These are phyloP conservation scores for Gracilaria vermiculophylla DNA, from an alignment of 23 red algal species.

Conservation along the genomic window DNA sequence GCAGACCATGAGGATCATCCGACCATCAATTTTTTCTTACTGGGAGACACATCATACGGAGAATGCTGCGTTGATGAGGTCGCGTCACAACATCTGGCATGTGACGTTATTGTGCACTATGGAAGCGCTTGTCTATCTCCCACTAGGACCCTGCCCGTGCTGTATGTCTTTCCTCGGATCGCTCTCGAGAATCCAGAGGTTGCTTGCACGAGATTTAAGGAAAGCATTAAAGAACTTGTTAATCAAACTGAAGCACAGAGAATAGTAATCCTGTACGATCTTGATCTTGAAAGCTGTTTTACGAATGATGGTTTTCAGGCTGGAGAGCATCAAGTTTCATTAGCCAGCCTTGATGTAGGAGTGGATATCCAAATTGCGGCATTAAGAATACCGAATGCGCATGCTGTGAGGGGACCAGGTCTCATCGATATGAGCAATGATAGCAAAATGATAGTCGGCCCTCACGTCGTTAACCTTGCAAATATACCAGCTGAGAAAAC, in stretches of 20 bases:
- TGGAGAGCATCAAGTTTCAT: background rate
- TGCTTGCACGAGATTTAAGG: background rate
- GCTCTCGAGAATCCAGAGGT: background rate
- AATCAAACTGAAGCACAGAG: background rate
- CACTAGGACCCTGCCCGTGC: conserved; percentile 39
- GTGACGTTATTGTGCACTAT: conserved; percentile 82
- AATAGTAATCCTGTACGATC: conserved; percentile 51
- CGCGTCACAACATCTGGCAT: conserved; percentile 66
- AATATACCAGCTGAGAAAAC: conserved; percentile 12
- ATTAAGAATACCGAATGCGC: background rate
- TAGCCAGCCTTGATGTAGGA: background rate
- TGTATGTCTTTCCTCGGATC: conserved; percentile 67
- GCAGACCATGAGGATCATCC: background rate
- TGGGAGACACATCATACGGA: conserved; percentile 87
- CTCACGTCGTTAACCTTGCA: background rate
- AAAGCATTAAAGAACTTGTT: background rate
- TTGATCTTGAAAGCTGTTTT: conserved; percentile 33
- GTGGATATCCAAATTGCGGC: conserved; percentile 7
- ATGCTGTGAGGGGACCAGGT: background rate
- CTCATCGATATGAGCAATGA: background rate
- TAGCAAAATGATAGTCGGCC: background rate
- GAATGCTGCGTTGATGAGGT: conserved; percentile 93
- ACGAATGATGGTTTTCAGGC: conserved; percentile 6
- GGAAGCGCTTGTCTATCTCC: conserved; percentile 82
- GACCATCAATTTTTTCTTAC: conserved; percentile 46